phyloP scores from a whole-genome alignment of 1,284 basidiomycete species.

The Earliella scabrosa region DNA sequence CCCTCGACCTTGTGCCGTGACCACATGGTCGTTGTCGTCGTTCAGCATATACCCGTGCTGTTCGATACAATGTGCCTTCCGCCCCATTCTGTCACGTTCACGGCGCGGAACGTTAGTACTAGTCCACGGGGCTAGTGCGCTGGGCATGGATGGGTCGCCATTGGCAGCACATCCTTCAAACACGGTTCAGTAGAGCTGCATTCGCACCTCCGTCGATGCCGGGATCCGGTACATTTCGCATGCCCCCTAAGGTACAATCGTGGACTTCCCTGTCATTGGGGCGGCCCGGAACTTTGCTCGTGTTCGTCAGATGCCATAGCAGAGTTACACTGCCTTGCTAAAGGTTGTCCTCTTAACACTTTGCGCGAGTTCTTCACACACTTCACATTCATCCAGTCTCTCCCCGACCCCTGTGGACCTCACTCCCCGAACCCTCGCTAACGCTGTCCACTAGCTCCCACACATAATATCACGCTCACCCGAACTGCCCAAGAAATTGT shows the following conservation, averaged over 20 bases:
- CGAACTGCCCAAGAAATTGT: constrained; percentile 75
- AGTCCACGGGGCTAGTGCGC: neutral
- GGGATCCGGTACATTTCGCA: too few species aligned
- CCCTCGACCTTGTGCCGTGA: too few species aligned
- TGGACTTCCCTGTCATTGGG: neutral
- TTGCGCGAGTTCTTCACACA: neutral
- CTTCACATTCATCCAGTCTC: neutral
- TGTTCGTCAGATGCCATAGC: too few species aligned
- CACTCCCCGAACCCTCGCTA: constrained; percentile 14
- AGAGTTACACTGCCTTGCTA: neutral
- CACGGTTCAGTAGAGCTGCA: too few species aligned
- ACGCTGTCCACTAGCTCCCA: constrained; percentile 64
- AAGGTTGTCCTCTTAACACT: neutral
- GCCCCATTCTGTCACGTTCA: neutral
- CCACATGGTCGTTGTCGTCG: too few species aligned
- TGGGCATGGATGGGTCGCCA: neutral
- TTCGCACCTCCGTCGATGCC: too few species aligned
- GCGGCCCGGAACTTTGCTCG: neutral
- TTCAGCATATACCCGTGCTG: too few species aligned
- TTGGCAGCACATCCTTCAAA: too few species aligned
- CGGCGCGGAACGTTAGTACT: too few species aligned
- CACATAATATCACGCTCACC: constrained; percentile 86
- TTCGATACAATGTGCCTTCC: too few species aligned
- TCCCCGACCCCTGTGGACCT: constrained; percentile 17
- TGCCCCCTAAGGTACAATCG: neutral